Evolutionary conservation across 2,329 filamentous ascomycete genomes (phyloP).

Genomic region (Zasmidium citrigriseum): DNA sequence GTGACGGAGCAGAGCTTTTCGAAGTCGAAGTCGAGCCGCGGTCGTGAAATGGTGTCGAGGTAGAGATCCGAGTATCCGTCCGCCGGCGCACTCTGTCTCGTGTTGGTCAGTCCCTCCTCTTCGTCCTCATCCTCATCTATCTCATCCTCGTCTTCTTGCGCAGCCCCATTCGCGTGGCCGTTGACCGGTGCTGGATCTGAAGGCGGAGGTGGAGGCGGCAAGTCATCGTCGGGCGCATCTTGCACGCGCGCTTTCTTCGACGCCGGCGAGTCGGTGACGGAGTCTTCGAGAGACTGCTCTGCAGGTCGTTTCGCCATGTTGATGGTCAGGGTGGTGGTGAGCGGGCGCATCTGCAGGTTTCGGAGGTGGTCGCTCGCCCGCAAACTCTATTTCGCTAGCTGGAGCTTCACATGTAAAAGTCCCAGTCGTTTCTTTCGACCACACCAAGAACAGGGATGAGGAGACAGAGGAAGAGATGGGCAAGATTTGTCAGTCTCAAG

Average conservation of each 20-base stretch:
- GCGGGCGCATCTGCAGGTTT: neutral
- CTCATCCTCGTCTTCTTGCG: conserved; percentile 35
- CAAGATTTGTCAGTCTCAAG: too few species aligned
- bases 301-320: conserved; percentile 51
- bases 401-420: neutral
- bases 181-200: conserved; percentile 27
- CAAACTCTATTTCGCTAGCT: neutral
- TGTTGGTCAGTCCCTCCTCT: conserved; percentile 39
- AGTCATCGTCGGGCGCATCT: conserved; percentile 40
- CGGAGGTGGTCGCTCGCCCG: neutral
- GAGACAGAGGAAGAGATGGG: too few species aligned
- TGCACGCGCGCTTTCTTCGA: conserved; percentile 51
- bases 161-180: conserved; percentile 36
- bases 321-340: neutral
- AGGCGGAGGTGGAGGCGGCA: conserved; percentile 29
- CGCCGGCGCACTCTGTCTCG: conserved; percentile 74
- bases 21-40: conserved; percentile 95
- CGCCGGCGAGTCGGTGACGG: conserved; percentile 46
- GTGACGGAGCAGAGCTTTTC: conserved; percentile 97
- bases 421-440: too few species aligned
- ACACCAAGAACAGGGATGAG: too few species aligned
- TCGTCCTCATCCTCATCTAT: conserved; percentile 38
- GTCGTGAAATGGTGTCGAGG: conserved; percentile 92
- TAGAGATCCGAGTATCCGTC: conserved; percentile 95
- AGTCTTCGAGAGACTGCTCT: conserved; percentile 46